Evolutionary conservation across 2,329 filamentous ascomycete genomes (phyloP), one percentile per base, ranked within the genome.

Genomic region (Neurospora sp.): DNA sequence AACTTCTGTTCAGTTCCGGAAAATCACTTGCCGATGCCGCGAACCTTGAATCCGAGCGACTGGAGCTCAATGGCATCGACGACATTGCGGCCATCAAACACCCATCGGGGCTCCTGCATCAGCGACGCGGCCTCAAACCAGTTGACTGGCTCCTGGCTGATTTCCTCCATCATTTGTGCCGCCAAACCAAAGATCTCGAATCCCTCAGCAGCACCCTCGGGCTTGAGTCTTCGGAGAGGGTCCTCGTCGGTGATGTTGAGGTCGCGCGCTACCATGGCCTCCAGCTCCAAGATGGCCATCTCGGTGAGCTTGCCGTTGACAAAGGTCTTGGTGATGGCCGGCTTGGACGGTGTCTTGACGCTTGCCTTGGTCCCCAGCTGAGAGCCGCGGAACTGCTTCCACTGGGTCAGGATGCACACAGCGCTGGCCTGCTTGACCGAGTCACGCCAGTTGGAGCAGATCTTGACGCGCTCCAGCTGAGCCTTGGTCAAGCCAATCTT

Each of bases 381-480:
- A 2, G 71, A 72, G 66, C 80, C 80, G 36, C 79, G 79, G 76
- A 87, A 86, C 69, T 86, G 83, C 68, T 85, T 83, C 77, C 83
- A 86, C 23, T 85, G 84, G 1, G 84, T 86, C 71, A 85, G 79
- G 52, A 87, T 80, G 36, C 86, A 78, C 5, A 85, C 78, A 0
- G 83, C 85, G 66, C 83, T 79, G 0, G 82, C 81, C 10, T 79
- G 79, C 5, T 78, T 74, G 67, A 83, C 84, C 2, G 84, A 83
- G 36, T 79, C 72, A 70, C 85, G 84, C 28, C 82, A 79, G 72
- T 83, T 78, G 1, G 71, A 69, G 66, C 80, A 79, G 36, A 86
- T 78, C 38, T 79, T 80, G 41, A 85, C 74, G 11, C 71, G 72
- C 8, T 72, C 73, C 66, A 75, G 71, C 37, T 75, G 74, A 4